Base-by-base conservation (phyloP, 345 rosid genomes). In the Gossypium sturtianum region DNA sequence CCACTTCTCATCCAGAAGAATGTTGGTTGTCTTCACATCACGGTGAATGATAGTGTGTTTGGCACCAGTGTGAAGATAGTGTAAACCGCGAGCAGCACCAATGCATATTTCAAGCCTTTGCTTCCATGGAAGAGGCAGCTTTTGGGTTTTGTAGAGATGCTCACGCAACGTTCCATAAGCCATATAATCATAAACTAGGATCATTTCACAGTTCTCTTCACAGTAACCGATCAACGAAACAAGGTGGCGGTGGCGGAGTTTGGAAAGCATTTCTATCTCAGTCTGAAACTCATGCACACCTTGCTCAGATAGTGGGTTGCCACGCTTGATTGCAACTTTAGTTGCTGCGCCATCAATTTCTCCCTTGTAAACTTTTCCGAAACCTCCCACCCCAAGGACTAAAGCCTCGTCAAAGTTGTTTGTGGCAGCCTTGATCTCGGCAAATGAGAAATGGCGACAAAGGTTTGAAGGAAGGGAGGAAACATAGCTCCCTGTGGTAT, bases 271-370 rank as follows among this genome's bases (percentile, higher is more conserved):
- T 82, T 93, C 98, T 56, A 96, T 96, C 86, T 96, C 99, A 4
- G 98, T 95, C 83, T 93, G 99, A 85, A 95, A 93, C 83, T 95
- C 98, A 56, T 90, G 94, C 66, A 91, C 97, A 63, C 99, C 99
- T 84, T 96, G 99, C 80, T 93, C 97, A 3, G 98, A 96, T 74
- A 91, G 88, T 34, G 98, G 99, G 81, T 91, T 96, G 0, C 97
- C 98, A 25, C 99, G 90, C 87, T 96, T 96, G 88, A 96, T 91
- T 2, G 99, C 99, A 71, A 96, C 99, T 84, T 87, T 90, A 4
- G 93, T 96, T 0, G 91, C 83, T 17, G 83, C 92, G 0, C 99
- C 97, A 57, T 96, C 98, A 7, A 96, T 85, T 67, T 96, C 97
- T 82, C 99, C 98, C 72, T 83, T 84, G 86, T 93, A 93, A 52